These are phyloP conservation scores for Volvariella surrecta DNA, from an alignment of 1,284 basidiomycete genomes.

Conservation along the genomic window DNA sequence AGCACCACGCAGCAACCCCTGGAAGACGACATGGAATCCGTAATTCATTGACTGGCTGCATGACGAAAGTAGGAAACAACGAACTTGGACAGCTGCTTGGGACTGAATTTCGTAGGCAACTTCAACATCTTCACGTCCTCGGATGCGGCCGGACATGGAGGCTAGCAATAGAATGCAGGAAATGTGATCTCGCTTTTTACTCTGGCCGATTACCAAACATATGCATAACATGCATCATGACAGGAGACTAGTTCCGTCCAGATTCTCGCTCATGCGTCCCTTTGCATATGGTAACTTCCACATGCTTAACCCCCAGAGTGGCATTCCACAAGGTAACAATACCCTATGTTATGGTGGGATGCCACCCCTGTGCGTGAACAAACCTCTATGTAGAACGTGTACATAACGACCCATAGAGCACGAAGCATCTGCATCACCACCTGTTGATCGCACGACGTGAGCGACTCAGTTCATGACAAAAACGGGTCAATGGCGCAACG, in stretches of 20 bases:
- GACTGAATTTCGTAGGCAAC: conserved; percentile 47
- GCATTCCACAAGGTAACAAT: no score
- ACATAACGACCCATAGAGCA: neutral
- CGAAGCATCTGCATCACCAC: neutral
- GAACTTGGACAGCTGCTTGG: conserved; percentile 40
- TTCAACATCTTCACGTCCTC: conserved; percentile 42
- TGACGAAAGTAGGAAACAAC: conserved; percentile 12
- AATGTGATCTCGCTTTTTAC: no score
- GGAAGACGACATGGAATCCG: conserved; percentile 7
- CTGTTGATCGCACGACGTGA: conserved; percentile 2
- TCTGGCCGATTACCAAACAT: no score
- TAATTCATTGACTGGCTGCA: conserved; percentile 1
- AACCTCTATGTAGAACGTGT: no score
- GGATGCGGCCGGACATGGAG: conserved; percentile 36
- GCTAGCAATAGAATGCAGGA: no score
- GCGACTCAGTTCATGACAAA: neutral
- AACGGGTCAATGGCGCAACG: conserved; percentile 15
- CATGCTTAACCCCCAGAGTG: no score
- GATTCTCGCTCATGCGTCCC: no score
- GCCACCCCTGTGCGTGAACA: no score
- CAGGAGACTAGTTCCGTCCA: no score
- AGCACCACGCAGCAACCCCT: conserved; percentile 47
- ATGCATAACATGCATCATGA: no score
- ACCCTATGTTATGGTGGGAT: no score
- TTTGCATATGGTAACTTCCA: no score